These are phyloP conservation scores for Heterobasidion annosum DNA, from an alignment of 1,284 basidiomycete species.

Conservation along the genomic window DNA sequence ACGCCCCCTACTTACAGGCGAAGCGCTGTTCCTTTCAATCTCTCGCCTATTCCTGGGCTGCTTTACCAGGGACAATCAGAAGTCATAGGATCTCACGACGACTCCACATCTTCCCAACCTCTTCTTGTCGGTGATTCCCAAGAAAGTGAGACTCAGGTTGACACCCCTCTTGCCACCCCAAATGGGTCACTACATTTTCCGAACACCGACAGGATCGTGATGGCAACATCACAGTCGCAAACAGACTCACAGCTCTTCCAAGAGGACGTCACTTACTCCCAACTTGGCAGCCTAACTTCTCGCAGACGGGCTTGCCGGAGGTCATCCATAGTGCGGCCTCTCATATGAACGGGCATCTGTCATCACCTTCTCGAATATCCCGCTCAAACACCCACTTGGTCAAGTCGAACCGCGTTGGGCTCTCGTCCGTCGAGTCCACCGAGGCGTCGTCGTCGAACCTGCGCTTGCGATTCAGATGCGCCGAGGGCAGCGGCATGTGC, in stretches of 20 bases:
- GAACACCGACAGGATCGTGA: constrained; percentile 20
- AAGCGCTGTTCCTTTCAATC: background rate
- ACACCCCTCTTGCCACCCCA: constrained; percentile 46
- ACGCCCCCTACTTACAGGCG: background rate
- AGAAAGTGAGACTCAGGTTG: constrained; percentile 30
- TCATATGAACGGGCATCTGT: background rate
- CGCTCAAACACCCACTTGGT: constrained; percentile 2
- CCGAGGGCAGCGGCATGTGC: background rate
- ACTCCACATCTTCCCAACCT: constrained; percentile 7
- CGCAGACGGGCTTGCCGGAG: background rate
- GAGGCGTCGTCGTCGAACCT: constrained; percentile 1
- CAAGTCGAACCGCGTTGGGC: background rate
- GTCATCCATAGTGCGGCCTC: background rate
- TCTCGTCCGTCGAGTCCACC: background rate
- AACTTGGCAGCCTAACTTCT: constrained; percentile 17
- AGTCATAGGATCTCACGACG: background rate
- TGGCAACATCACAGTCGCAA: constrained; percentile 30
- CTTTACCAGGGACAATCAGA: no score
- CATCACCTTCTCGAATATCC: background rate
- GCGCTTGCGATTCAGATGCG: background rate
- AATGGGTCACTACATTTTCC: constrained; percentile 42
- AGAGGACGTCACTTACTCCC: constrained; percentile 25
- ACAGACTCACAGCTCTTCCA: constrained; percentile 19
- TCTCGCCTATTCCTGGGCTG: no score
- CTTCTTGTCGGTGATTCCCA: constrained; percentile 26